Conservation (phyloP, 352 stramenopile species). For the Phytophthora niederhauseri region DNA sequence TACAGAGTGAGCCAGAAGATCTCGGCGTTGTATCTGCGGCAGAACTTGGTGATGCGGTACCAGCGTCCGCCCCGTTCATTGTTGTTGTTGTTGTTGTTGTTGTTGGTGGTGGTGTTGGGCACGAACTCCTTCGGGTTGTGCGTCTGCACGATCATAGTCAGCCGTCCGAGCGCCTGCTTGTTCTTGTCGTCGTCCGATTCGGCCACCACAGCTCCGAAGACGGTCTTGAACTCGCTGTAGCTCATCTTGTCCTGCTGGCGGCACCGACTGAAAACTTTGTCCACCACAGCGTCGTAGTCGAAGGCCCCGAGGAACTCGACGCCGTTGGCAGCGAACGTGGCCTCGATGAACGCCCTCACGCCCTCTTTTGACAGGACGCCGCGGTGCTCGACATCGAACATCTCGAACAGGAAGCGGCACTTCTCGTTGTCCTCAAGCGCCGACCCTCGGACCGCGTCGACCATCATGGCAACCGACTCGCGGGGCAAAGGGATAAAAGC, state of each 20-base stretch:
- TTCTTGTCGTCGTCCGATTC: slow-evolving; percentile 33
- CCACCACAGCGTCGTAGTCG: slow-evolving; percentile 51
- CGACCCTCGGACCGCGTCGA: slow-evolving; percentile 64
- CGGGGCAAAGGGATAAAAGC: slow-evolving; percentile 49
- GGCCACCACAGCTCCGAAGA: slow-evolving; percentile 46
- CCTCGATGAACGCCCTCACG: slow-evolving; percentile 63
- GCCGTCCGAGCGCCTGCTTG: slow-evolving; percentile 17
- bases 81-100: neutral
- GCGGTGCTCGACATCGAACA: slow-evolving; percentile 58
- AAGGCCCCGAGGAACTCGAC: slow-evolving; percentile 60
- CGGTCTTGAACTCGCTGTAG: slow-evolving; percentile 56
- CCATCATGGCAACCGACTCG: slow-evolving; percentile 58
- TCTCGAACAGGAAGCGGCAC: slow-evolving; percentile 71
- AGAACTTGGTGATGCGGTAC: slow-evolving; percentile 41
- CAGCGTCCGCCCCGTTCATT: slow-evolving; percentile 25
- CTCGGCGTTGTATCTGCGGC: slow-evolving; percentile 53
- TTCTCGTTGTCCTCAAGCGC: slow-evolving; percentile 56
- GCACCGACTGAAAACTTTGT: slow-evolving; percentile 57
- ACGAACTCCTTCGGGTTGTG: slow-evolving; percentile 17
- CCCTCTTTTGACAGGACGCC: slow-evolving; percentile 55
- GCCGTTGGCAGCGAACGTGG: slow-evolving; percentile 57
- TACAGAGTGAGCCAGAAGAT: slow-evolving; percentile 61
- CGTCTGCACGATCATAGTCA: slow-evolving; percentile 5
- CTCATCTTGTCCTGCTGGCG: slow-evolving; percentile 51
- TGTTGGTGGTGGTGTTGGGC: too few species aligned